Percentiles rank a stretch among this genome's conserved stretches.
These are phyloP conservation scores for Akanthomyces muscarius DNA, from an alignment of 2,329 filamentous ascomycete genomes.

Conservation along the genomic window DNA sequence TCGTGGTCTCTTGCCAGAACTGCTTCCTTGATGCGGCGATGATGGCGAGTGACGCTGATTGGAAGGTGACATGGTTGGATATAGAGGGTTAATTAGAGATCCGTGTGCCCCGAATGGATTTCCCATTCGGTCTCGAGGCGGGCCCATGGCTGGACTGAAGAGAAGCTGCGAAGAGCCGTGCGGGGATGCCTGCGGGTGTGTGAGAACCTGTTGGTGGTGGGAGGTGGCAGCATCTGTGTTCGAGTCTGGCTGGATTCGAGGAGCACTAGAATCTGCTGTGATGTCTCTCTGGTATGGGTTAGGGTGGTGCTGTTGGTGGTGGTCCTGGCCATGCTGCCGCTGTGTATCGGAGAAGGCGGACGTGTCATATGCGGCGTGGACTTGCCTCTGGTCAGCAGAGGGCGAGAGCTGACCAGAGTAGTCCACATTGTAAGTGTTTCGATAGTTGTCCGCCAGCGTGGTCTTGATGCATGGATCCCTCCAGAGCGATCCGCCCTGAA, in stretches of 20 bases:
- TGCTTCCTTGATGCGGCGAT: conserved; percentile 31
- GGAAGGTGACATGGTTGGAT: conserved; percentile 45
- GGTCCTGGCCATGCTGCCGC: conserved; percentile 29
- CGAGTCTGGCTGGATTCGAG: conserved; percentile 15
- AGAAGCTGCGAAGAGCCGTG: conserved; percentile 15
- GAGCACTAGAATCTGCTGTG: conserved; percentile 10
- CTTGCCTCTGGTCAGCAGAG: conserved; percentile 61
- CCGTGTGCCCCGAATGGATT: conserved; percentile 49
- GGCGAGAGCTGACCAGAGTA: conserved; percentile 66
- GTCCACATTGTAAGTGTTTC: conserved; percentile 71
- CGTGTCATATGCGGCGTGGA: conserved; percentile 59
- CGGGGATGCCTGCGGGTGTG: conserved; percentile 17
- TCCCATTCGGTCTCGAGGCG: conserved; percentile 50
- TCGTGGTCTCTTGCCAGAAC: conserved; percentile 45
- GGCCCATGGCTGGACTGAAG: conserved; percentile 40
- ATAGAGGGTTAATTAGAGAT: conserved; percentile 49
- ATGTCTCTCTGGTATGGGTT: conserved; percentile 14
- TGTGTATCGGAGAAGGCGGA: conserved; percentile 36
- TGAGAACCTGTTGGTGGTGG: conserved; percentile 12
- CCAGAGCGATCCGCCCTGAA: conserved; percentile 74
- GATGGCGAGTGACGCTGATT: conserved; percentile 28
- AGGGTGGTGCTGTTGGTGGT: conserved; percentile 24
- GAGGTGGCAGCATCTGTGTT: background rate
- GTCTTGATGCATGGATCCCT: conserved; percentile 68
- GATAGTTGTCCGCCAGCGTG: conserved; percentile 72